Evolutionary conservation across 1,284 basidiomycete species (phyloP).

Genomic region (Blastosporella zonata): DNA sequence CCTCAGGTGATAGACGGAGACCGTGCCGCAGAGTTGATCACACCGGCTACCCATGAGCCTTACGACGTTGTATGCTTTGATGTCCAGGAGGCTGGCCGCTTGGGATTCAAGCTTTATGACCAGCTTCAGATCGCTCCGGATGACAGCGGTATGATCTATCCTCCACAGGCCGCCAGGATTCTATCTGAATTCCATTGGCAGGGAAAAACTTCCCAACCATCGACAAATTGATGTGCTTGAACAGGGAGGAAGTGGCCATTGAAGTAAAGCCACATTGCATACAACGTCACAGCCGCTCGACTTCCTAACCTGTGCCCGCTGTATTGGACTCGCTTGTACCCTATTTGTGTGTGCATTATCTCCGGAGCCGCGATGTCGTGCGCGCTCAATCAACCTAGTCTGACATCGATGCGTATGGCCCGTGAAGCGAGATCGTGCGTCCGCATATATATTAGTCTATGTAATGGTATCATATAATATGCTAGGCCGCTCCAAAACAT

Average conservation of each 20-base stretch:
- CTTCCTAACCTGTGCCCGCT: no score
- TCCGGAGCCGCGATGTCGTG: no score
- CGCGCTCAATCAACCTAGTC: no score
- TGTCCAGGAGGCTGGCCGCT: slow-evolving; percentile 37
- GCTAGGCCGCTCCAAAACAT: not conserved
- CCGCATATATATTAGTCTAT: not conserved
- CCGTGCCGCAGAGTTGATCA: slow-evolving; percentile 44
- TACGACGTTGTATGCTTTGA: slow-evolving; percentile 45
- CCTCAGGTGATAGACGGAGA: slow-evolving; percentile 34
- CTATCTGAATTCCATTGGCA: slow-evolving; percentile 15
- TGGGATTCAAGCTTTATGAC: slow-evolving; percentile 38
- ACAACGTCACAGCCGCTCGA: slow-evolving; percentile 23
- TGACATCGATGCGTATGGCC: no score
- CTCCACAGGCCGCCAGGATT: not conserved
- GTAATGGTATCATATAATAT: not conserved
- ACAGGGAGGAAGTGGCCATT: slow-evolving; percentile 45
- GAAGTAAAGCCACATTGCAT: slow-evolving; percentile 40
- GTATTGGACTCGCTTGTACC: no score
- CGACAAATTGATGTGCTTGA: slow-evolving; percentile 50
- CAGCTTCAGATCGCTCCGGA: slow-evolving; percentile 44
- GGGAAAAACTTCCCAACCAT: slow-evolving; percentile 40
- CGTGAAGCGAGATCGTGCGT: no score
- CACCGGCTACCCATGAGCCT: slow-evolving; percentile 35
- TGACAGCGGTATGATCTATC: slow-evolving; percentile 42
- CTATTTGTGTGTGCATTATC: no score